Base-by-base conservation (phyloP, 208 protist species). In the Phytomonas francai region DNA sequence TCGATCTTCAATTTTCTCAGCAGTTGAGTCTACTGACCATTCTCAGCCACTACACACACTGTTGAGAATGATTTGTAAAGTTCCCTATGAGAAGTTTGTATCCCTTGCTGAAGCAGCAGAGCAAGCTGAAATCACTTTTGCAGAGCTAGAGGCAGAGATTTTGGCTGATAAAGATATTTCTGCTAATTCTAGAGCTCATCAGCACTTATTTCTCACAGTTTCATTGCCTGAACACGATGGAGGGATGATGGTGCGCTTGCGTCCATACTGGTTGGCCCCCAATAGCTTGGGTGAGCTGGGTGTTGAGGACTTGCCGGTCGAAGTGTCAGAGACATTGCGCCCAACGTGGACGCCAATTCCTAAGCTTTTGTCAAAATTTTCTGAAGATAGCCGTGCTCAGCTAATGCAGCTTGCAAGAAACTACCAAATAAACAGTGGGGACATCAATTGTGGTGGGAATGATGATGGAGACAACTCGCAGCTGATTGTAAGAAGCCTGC, bases 241-340 rank as follows among this genome's bases (percentile, higher is more conserved):
- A n/a, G 45, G 9, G 14, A 57, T 36, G 32, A 30, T 32, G 28
- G 72, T 89, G 32, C 85, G 88, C 11, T 72, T 92, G 59, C 83
- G 88, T 3, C 88, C 88, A 4, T 90, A 85, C 51, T 91, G 80
- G 80, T 70, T 94, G 25, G 71, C 88, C 12, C 88, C 88, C 7
- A 73, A 78, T 49, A 81, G 76, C 59, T 73, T 73, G 27, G 83
- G 74, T 22, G 81, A 92, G 30, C 39, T 80, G 25, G 67, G 65
- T 16, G 27, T 39, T 11, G 58, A 56, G 1, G 65, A 65, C 39
- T 73, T 89, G 14, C 67, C 75, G 9, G 59, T 68, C 0, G 64
- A 66, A 1, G 29, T 90, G 36, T 67, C 68, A 12, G n/a, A 34
- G 34, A 64, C 77, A 30, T 72, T 94, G 49, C 80, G 75, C 22